phyloP scores from a whole-genome alignment of 352 stramenopile genomes.

The Phytophthora sojae region DNA sequence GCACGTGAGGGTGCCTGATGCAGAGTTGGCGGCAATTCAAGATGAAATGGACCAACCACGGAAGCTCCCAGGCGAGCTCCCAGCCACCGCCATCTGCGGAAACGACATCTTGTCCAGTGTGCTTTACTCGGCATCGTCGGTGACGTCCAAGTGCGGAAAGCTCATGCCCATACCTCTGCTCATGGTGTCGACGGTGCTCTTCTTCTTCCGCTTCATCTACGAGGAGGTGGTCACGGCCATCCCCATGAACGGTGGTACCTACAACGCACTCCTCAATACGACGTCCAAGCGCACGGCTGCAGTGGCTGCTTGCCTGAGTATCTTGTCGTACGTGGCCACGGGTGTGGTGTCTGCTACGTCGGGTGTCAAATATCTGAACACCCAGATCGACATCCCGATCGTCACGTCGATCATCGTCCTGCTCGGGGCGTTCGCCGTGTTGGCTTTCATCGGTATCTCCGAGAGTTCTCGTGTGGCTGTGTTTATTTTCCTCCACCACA shows the following conservation, averaged over 20 bases:
- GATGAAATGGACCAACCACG: slow-evolving; percentile 15
- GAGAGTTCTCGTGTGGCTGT: slow-evolving; percentile 84
- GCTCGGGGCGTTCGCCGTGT: not conserved
- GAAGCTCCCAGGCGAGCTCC: slow-evolving; percentile 57
- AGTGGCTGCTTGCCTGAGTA: slow-evolving; percentile 72
- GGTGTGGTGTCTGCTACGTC: slow-evolving; percentile 62
- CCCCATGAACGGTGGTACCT: slow-evolving; percentile 86
- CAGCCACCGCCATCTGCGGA: slow-evolving; percentile 82
- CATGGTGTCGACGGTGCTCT: slow-evolving; percentile 62
- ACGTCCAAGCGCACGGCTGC: slow-evolving; percentile 84
- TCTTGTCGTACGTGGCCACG: slow-evolving; percentile 91
- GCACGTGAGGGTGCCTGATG: slow-evolving; percentile 28
- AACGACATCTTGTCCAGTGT: slow-evolving; percentile 89
- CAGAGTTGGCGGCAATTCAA: slow-evolving; percentile 35
- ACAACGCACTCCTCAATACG: slow-evolving; percentile 89
- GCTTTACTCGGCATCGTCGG: slow-evolving; percentile 55
- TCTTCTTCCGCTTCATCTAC: slow-evolving; percentile 77
- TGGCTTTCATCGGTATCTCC: not conserved
- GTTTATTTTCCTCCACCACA: slow-evolving; percentile 82
- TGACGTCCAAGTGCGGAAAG: slow-evolving; percentile 56
- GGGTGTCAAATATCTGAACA: not conserved
- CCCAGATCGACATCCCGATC: not conserved
- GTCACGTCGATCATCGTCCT: not conserved
- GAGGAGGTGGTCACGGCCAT: slow-evolving; percentile 84
- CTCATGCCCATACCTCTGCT: slow-evolving; percentile 75